phyloP scores from a whole-genome alignment of 2,329 filamentous ascomycete genomes.

The Zymoseptoria ardabiliae region DNA sequence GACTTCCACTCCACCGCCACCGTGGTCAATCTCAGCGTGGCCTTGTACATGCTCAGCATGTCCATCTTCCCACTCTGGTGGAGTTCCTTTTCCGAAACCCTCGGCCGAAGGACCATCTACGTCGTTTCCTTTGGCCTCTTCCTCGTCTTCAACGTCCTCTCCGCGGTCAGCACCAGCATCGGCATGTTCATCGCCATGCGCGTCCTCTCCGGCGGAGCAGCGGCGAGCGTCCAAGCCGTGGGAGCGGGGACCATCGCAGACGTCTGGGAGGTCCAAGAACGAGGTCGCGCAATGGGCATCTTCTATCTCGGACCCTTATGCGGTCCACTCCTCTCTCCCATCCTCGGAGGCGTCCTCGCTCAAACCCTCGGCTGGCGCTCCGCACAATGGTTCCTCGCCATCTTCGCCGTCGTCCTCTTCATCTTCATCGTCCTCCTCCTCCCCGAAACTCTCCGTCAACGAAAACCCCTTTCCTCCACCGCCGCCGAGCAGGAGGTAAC shows the following conservation, averaged over 20 bases:
- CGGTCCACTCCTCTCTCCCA: constrained; percentile 67
- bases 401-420: constrained; percentile 57
- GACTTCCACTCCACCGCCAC: constrained; percentile 58
- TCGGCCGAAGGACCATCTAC: constrained; percentile 71
- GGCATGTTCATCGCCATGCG: constrained; percentile 72
- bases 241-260: constrained; percentile 79
- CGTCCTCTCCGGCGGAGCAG: constrained; percentile 64
- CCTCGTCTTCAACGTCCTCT: constrained; percentile 61
- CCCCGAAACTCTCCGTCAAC: constrained; percentile 53
- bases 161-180: constrained; percentile 62
- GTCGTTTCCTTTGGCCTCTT: constrained; percentile 67
- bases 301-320: constrained; percentile 75
- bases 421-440: constrained; percentile 53
- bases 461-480: constrained; percentile 25
- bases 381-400: constrained; percentile 69
- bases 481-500: constrained; percentile 26
- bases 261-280: constrained; percentile 65
- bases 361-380: constrained; percentile 65
- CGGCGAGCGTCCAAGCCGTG: constrained; percentile 74
- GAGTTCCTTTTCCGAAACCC: constrained; percentile 68
- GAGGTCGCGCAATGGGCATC: constrained; percentile 72
- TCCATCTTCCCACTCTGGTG: constrained; percentile 81
- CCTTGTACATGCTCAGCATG: constrained; percentile 74
- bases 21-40: constrained; percentile 66
- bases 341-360: constrained; percentile 67